These are phyloP conservation scores for Colletotrichum sp. DNA, from an alignment of 2,329 filamentous ascomycete species.

Conservation along the genomic window DNA sequence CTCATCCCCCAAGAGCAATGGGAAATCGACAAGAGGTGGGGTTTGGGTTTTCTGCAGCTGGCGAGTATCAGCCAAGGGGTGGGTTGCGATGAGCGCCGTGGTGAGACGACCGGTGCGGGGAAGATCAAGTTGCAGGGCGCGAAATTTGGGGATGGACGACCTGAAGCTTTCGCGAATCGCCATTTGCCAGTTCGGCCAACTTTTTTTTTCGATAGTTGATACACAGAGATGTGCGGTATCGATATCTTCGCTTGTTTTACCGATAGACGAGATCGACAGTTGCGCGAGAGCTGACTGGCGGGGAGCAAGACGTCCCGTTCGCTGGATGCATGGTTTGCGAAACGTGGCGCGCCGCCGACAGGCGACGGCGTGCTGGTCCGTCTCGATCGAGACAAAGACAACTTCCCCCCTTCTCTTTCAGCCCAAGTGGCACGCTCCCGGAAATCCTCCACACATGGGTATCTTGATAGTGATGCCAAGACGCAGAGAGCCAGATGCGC, in stretches of 20 bases:
- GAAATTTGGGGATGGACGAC: not conserved
- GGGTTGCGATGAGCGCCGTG: not conserved
- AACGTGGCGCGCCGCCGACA: not conserved
- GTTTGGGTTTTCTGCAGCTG: not conserved
- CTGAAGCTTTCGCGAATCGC: not conserved
- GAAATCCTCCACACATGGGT: not conserved
- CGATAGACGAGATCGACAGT: not conserved
- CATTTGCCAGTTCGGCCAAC: not conserved
- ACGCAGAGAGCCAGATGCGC: not conserved
- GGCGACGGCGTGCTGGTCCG: not conserved
- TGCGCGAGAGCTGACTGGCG: not conserved
- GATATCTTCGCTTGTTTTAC: not conserved
- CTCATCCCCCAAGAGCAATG: not conserved
- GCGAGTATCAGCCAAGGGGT: not conserved
- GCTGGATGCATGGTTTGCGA: not conserved
- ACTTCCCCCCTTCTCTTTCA: not conserved
- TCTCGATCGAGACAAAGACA: conserved; percentile 5
- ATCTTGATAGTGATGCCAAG: not conserved
- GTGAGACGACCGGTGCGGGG: conserved; percentile 16
- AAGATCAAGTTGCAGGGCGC: not conserved
- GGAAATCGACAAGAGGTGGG: not conserved
- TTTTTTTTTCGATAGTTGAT: not conserved
- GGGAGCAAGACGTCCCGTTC: not conserved
- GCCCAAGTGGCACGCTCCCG: not conserved
- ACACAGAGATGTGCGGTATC: not conserved